Base-by-base conservation (phyloP, 257 asterid genomes). In the Solanum virginianum region DNA sequence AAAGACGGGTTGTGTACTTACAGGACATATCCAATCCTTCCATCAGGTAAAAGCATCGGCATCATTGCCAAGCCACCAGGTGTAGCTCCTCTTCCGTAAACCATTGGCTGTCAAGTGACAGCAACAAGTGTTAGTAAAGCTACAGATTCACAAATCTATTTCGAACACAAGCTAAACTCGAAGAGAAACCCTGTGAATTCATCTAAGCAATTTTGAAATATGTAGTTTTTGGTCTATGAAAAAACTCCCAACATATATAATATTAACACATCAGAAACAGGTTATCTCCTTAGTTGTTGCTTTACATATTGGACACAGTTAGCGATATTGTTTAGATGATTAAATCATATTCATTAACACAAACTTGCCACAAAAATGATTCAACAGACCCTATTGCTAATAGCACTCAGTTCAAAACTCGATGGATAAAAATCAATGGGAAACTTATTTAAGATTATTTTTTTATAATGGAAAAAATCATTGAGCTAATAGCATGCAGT, bases 31-130 rank as follows among this genome's bases (percentile, higher is more conserved):
- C 99, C 99, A 86, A 97, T 94, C 92, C 98, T 92, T 80, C 99
- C 99, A 90, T 97, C 98, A 18, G 99, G 99, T 85, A 97, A 91
- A 87, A 97, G 97, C 99, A 97, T 94, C 11, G 99, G 99, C 95
- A 97, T 92, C 99, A 97, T 97, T 47, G 99, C 96, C 97, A 97
- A 91, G 81, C 99, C 98, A 82, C 85, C 84, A 51, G 99, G 97
- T 12, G 94, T n/a, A 63, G 89, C 90, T 82, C 98, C 99, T 65
- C 96, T 87, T 89, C 99, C 98, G 85, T 96, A 96, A 54, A 94
- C 86, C 81, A 93, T 79, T 43, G 97, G 94, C 98, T 93, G 94
- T 87, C 84, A 83, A 84, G 81, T 83, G 85, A 9, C 65, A 32
- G 49, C 18, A 77, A 10, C 4, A 1, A 79, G 49, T 53, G 65